Base-by-base conservation (phyloP, 371 early-diverging fungal genomes). In the Rhizomucor pusillus region DNA sequence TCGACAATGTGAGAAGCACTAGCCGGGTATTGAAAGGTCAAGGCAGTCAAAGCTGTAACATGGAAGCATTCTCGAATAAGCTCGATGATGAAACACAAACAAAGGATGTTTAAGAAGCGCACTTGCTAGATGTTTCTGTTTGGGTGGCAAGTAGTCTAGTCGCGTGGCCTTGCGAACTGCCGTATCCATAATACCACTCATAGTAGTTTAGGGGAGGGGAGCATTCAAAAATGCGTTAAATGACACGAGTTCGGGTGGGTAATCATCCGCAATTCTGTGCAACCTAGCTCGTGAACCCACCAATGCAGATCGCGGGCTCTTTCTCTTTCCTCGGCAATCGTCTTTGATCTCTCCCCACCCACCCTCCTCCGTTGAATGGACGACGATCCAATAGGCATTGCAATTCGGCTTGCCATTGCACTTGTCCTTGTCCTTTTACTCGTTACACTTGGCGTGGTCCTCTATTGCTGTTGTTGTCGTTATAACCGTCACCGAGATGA, bases 111-210 rank as follows among this genome's bases (percentile, higher is more conserved):
- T n/a, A 11, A 51, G 12, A 40, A 41, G 65, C 81, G 57, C 75
- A 91, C 92, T 78, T 50, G 83, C 77, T 51, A 91, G 74, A 70
- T 92, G 92, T 65, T 93, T 93, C 45, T 80, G 82, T 67, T 93
- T 93, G 1, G 89, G 89, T 37, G 85, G 80, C 55, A 78, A 71
- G 52, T 80, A 75, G 60, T 89, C 85, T 62, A 82, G 79, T 56
- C 85, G 75, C 12, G 90, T 89, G 33, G 89, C 89, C 72, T 89
- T 89, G 55, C 80, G 56, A 16, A 88, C 77, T 18, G 90, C 83
- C 63, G 81, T 84, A 58, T 89, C 90, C 86, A 88, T 86, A 37
- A 46, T 66, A 19, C 35, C 34, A 13, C 57, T 57, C 57, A 57
- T 57, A 11, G 33, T 29, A 5, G 29, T 29, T 29, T 5, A 5